Evolutionary conservation across 441 rosid species (phyloP).

Genomic region (Gossypium laxum): DNA sequence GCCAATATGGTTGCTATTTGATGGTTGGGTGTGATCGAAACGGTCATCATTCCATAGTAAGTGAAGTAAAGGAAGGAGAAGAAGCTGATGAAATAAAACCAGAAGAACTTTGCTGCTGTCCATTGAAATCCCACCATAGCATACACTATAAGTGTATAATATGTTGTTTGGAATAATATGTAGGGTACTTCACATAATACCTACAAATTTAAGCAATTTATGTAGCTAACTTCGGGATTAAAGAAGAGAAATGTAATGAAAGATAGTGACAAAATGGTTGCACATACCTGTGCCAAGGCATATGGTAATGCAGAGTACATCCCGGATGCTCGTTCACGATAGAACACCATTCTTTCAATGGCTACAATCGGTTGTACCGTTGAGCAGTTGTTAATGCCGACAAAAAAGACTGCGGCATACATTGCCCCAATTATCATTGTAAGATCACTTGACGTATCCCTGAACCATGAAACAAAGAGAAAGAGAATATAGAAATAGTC

Average conservation of each 20-base stretch:
- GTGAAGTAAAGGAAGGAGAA: slow-evolving; percentile 88
- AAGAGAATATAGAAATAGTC: not conserved
- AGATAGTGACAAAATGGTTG: not conserved
- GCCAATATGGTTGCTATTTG: slow-evolving; percentile 79
- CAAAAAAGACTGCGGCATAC: slow-evolving; percentile 57
- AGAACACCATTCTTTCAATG: slow-evolving; percentile 68
- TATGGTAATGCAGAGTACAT: slow-evolving; percentile 92
- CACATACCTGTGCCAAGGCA: slow-evolving; percentile 75
- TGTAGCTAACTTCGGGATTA: no score
- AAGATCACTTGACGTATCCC: slow-evolving; percentile 47
- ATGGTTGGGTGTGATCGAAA: slow-evolving; percentile 69
- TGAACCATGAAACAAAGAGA: slow-evolving; percentile 14
- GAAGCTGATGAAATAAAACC: slow-evolving; percentile 72
- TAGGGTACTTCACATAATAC: slow-evolving; percentile 66
- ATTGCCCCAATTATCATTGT: slow-evolving; percentile 71
- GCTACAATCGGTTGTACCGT: slow-evolving; percentile 76
- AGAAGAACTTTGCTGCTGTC: slow-evolving; percentile 63
- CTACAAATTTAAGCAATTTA: slow-evolving; percentile 26
- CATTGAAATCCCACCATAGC: slow-evolving; percentile 80
- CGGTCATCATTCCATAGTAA: slow-evolving; percentile 93
- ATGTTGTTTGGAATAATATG: slow-evolving; percentile 54
- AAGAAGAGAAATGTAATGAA: no score
- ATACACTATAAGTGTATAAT: slow-evolving; percentile 57
- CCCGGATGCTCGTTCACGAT: slow-evolving; percentile 79
- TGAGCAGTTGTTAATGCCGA: slow-evolving; percentile 62